A percentile compares a stretch with the other conserved stretches of the same genome.
Evolutionary conservation across 2,329 filamentous ascomycete species (phyloP).

Genomic region (Aspergillus japonicus): DNA sequence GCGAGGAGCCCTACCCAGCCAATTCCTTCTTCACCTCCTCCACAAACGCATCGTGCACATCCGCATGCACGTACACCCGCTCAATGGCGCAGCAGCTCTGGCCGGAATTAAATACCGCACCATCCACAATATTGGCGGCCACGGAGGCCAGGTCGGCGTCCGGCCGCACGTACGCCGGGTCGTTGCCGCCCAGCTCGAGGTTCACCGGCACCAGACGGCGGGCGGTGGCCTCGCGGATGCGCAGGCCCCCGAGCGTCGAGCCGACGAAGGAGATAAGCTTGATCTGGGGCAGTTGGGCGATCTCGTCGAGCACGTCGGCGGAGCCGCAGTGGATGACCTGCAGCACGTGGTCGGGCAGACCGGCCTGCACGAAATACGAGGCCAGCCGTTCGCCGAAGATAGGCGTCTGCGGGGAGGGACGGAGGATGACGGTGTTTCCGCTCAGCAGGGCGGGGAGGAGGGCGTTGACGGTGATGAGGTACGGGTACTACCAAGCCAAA

Average conservation of each 20-base stretch:
- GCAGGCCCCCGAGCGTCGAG: conserved; percentile 78
- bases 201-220: conserved; percentile 80
- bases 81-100: conserved; percentile 93
- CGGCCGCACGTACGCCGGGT: conserved; percentile 78
- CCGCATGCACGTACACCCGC: conserved; percentile 80
- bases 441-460: conserved; percentile 83
- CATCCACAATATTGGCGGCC: conserved; percentile 87
- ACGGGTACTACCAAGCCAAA: conserved; percentile 67
- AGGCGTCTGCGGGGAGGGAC: conserved; percentile 89
- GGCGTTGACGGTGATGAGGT: conserved; percentile 85
- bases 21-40: conserved; percentile 74
- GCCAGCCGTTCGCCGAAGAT: conserved; percentile 79
- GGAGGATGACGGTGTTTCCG: conserved; percentile 84
- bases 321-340: conserved; percentile 87
- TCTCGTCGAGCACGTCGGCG: conserved; percentile 68
- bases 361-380: conserved; percentile 72
- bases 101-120: conserved; percentile 88
- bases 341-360: conserved; percentile 74
- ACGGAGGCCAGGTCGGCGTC: conserved; percentile 86
- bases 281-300: conserved; percentile 72
- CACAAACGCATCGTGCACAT: conserved; percentile 80
- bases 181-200: conserved; percentile 88
- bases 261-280: conserved; percentile 85
- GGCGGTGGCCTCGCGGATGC: conserved; percentile 76
- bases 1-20: conserved; percentile 46